These are phyloP conservation scores for Solanum okadae DNA, from an alignment of 257 asterid genomes.

Conservation along the genomic window DNA sequence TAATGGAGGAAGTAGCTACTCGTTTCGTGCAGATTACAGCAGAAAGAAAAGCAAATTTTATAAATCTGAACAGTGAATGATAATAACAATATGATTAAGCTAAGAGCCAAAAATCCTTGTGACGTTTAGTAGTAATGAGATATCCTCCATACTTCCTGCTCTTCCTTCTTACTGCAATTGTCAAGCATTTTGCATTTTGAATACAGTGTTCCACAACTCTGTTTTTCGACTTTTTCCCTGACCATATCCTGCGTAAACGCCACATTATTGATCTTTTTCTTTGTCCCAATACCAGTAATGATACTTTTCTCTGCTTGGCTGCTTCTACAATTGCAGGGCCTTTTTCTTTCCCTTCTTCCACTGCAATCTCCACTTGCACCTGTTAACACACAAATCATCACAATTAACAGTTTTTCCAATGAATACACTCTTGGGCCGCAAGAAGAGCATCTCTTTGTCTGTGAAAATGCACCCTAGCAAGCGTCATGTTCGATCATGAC, in stretches of 20 bases:
- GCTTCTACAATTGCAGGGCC: slow-evolving; percentile 59
- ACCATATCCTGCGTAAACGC: slow-evolving; percentile 54
- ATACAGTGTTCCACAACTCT: slow-evolving; percentile 67
- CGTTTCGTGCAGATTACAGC: background rate
- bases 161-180: slow-evolving; percentile 81
- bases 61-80: background rate
- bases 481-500: background rate
- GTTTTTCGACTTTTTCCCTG: slow-evolving; percentile 19
- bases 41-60: background rate
- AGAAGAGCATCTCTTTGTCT: background rate
- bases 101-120: slow-evolving; percentile 92
- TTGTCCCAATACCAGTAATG: slow-evolving; percentile 73
- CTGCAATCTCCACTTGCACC: slow-evolving; percentile 64
- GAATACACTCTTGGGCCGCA: background rate
- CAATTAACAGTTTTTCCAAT: background rate
- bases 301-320: slow-evolving; percentile 37
- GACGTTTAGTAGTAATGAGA: slow-evolving; percentile 80
- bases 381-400: background rate
- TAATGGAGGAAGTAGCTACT: background rate
- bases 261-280: slow-evolving; percentile 41
- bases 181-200: slow-evolving; percentile 73
- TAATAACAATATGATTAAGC: slow-evolving; percentile 29
- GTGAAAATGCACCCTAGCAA: background rate
- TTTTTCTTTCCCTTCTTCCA: slow-evolving; percentile 59
- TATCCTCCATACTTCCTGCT: slow-evolving; percentile 71